phyloP scores from a whole-genome alignment of 371 early-diverging fungal genomes.

The Mortierella sp. region DNA sequence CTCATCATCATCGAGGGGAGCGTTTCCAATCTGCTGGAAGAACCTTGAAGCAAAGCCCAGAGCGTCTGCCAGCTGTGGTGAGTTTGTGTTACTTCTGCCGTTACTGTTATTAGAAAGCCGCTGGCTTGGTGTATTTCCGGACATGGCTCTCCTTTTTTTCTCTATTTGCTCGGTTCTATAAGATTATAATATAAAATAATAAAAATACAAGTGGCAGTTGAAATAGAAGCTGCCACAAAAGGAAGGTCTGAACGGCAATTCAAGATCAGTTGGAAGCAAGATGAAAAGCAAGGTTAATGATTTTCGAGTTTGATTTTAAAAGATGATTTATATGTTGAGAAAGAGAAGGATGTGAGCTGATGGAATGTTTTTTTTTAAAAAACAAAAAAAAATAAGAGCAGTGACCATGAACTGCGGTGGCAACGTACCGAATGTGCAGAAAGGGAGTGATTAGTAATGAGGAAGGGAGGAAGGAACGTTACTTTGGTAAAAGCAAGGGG shows the following conservation, averaged over 20 bases:
- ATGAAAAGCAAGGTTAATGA: no score
- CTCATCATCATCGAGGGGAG: slow-evolving; percentile 26
- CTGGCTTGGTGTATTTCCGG: slow-evolving; percentile 3
- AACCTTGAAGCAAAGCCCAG: slow-evolving; percentile 50
- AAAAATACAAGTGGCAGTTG: background rate
- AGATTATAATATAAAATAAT: background rate
- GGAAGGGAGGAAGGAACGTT: background rate
- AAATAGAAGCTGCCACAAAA: background rate
- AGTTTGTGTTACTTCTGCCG: slow-evolving; percentile 6
- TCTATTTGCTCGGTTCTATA: background rate
- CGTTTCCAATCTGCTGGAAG: slow-evolving; percentile 51
- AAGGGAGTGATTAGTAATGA: slow-evolving; percentile 2
- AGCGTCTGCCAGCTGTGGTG: slow-evolving; percentile 37
- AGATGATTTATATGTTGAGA: background rate
- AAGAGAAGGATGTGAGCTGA: no score
- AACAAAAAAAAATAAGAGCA: no score
- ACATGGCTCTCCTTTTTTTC: slow-evolving; percentile 5
- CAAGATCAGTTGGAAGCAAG: no score
- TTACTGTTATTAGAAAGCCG: slow-evolving; percentile 6
- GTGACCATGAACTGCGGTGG: no score
- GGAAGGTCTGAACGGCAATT: background rate
- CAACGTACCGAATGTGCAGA: no score
- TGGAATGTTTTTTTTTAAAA: no score
- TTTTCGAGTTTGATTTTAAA: background rate
- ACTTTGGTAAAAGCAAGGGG: background rate